Percentiles rank a stretch among this genome's conserved stretches.
Evolutionary conservation across 495 filamentous ascomycete genomes (phyloP).

Genomic region (Tuber brumale): DNA sequence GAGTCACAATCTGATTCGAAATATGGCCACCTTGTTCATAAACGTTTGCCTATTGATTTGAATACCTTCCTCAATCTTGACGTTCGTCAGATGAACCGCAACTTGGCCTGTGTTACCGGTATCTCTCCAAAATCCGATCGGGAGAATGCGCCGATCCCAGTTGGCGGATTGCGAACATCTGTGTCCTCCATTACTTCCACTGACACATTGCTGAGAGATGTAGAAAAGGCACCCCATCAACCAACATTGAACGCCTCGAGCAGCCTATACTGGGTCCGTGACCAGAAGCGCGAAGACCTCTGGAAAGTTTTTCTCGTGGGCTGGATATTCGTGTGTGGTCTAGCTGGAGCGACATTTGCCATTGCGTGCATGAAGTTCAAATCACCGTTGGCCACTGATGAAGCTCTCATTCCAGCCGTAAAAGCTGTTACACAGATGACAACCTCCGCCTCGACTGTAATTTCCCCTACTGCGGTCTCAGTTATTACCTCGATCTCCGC

Average conservation of each 20-base stretch:
- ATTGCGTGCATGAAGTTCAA: constrained; percentile 39
- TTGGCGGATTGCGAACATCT: constrained; percentile 35
- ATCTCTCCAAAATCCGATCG: constrained; percentile 26
- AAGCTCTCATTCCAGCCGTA: constrained; percentile 18
- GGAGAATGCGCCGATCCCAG: constrained; percentile 24
- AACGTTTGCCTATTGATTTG: constrained; percentile 65
- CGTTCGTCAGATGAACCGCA: constrained; percentile 65
- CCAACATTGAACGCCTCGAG: constrained; percentile 24
- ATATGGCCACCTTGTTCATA: constrained; percentile 49
- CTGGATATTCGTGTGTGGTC: constrained; percentile 36
- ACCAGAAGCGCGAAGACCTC: constrained; percentile 36
- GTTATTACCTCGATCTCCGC: constrained; percentile 26
- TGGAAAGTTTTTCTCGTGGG: constrained; percentile 40
- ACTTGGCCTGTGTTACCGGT: constrained; percentile 61
- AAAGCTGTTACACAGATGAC: constrained; percentile 30
- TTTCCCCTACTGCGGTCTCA: constrained; percentile 27
- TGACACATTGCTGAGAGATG: constrained; percentile 40
- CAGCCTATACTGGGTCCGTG: constrained; percentile 35
- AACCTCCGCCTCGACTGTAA: constrained; percentile 14
- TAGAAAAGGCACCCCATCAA: constrained; percentile 38
- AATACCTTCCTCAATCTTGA: constrained; percentile 66
- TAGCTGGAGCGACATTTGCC: constrained; percentile 38
- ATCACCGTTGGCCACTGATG: constrained; percentile 24
- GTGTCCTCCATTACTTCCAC: constrained; percentile 22
- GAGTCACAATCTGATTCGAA: constrained; percentile 55